Percentiles rank a stretch among this genome's conserved stretches.
Conservation (phyloP, 345 rosid genomes). For the Hibiscus tridactylites region DNA sequence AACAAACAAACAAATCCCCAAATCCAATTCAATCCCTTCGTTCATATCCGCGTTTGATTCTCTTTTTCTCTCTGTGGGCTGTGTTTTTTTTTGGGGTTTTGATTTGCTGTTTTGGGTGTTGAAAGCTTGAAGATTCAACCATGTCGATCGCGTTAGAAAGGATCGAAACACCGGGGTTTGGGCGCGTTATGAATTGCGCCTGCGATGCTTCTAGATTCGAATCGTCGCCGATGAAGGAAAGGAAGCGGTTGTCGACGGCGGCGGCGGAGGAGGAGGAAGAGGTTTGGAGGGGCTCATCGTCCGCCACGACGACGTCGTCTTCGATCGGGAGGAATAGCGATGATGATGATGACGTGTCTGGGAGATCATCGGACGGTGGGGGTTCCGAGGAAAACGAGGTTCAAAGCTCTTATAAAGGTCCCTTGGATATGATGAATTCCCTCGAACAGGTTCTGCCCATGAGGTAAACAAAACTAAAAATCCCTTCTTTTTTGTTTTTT, state of each 20-base stretch:
- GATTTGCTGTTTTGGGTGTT: not conserved
- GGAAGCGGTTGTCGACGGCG: not conserved
- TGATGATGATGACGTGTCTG: constrained; percentile 11
- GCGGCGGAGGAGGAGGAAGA: not conserved
- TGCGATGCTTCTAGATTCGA: constrained; percentile 7
- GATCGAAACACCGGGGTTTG: constrained; percentile 21
- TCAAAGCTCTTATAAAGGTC: constrained; percentile 47
- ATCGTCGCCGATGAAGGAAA: not conserved
- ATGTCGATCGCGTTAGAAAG: constrained; percentile 30
- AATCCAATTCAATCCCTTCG: not conserved
- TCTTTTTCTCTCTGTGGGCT: not conserved
- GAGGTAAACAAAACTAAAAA: constrained; percentile 26
- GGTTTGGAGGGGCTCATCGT: constrained; percentile 21
- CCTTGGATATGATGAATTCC: constrained; percentile 52
- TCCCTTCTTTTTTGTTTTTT: not conserved
- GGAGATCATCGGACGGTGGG: constrained; percentile 31
- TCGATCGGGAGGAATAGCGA: constrained; percentile 64
- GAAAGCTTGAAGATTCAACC: not conserved
- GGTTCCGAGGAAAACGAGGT: constrained; percentile 45
- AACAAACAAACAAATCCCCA: constrained; percentile 6
- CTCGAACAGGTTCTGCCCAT: constrained; percentile 56
- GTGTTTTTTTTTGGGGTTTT: not conserved
- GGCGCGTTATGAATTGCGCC: constrained; percentile 6
- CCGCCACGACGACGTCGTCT: constrained; percentile 28
- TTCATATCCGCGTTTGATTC: not conserved